phyloP scores from a whole-genome alignment of 2,329 filamentous ascomycete genomes.

The Verticillium longisporum region DNA sequence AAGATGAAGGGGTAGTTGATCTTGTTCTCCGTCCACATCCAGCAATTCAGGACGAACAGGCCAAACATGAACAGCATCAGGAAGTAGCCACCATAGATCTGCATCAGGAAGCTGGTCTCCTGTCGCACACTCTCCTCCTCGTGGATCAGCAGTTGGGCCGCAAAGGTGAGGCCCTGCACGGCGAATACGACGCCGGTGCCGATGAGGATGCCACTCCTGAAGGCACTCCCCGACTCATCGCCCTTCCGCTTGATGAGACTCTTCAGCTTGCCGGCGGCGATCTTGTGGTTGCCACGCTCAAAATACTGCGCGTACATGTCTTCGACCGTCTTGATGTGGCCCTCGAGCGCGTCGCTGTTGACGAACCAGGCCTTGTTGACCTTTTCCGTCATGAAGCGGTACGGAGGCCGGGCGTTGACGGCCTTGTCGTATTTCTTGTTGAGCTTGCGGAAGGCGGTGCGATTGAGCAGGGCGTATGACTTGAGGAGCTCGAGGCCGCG shows the following conservation, averaged over 20 bases:
- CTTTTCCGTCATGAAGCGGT: conserved; percentile 83
- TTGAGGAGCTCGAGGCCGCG: conserved; percentile 86
- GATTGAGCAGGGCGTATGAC: conserved; percentile 82
- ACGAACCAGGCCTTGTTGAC: conserved; percentile 91
- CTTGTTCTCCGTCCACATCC: conserved; percentile 73
- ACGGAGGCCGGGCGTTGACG: conserved; percentile 67
- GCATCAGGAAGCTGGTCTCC: conserved; percentile 64
- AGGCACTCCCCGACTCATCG: conserved; percentile 51
- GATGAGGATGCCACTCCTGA: conserved; percentile 58
- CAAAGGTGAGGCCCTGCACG: conserved; percentile 59
- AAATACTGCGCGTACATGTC: conserved; percentile 94
- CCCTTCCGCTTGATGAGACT: conserved; percentile 55
- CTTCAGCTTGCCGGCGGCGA: conserved; percentile 81
- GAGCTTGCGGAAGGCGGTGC: conserved; percentile 91
- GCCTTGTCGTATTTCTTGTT: conserved; percentile 99
- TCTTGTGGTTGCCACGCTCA: conserved; percentile 85
- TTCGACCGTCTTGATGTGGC: conserved; percentile 73
- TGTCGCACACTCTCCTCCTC: conserved; percentile 38
- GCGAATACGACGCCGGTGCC: conserved; percentile 61
- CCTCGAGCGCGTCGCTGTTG: conserved; percentile 76
- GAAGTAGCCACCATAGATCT: conserved; percentile 92
- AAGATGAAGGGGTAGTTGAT: conserved; percentile 98
- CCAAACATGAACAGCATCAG: conserved; percentile 72
- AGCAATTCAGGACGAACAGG: conserved; percentile 81
- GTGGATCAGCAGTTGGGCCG: conserved; percentile 42